phyloP scores from a whole-genome alignment of 2,329 filamentous ascomycete species.

The Claviceps digitariae region DNA sequence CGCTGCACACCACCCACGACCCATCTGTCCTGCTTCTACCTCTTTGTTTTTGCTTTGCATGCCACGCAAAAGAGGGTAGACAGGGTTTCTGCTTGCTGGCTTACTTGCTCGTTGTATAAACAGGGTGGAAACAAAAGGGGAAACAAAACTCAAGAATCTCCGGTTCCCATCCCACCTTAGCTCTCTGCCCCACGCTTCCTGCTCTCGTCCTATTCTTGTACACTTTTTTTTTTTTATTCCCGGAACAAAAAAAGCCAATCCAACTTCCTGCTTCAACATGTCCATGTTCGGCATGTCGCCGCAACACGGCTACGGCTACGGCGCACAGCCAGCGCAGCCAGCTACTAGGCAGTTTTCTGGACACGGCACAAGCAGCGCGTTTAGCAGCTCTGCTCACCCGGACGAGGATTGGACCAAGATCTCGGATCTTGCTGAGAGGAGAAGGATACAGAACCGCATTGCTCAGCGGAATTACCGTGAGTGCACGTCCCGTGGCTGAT shows the following conservation, averaged over 20 bases:
- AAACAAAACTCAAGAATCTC: background rate
- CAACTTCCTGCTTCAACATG: constrained; percentile 13
- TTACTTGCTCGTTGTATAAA: background rate
- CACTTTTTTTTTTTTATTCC: no score
- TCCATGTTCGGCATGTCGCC: constrained; percentile 23
- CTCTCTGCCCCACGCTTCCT: background rate
- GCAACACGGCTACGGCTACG: constrained; percentile 21
- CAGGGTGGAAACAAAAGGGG: no score
- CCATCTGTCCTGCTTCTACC: background rate
- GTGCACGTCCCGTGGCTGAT: constrained; percentile 17
- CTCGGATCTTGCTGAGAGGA: constrained; percentile 85
- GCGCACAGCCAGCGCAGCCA: constrained; percentile 8
- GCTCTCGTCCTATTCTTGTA: no score
- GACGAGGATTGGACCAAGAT: constrained; percentile 99
- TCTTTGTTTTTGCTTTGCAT: background rate
- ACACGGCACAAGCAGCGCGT: constrained; percentile 81
- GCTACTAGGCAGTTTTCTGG: constrained; percentile 52
- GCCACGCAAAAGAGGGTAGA: background rate
- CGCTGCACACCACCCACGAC: no score
- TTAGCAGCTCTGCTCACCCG: constrained; percentile 85
- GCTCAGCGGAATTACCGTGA: constrained; percentile 93
- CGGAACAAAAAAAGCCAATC: no score
- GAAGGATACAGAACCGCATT: constrained; percentile 94
- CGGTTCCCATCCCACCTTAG: background rate
- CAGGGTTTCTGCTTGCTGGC: background rate